A percentile compares a stretch with the other conserved stretches of the same genome.
Evolutionary conservation across 768 basidiomycete species (phyloP).

Genomic region (Pisolithus microcarpus): DNA sequence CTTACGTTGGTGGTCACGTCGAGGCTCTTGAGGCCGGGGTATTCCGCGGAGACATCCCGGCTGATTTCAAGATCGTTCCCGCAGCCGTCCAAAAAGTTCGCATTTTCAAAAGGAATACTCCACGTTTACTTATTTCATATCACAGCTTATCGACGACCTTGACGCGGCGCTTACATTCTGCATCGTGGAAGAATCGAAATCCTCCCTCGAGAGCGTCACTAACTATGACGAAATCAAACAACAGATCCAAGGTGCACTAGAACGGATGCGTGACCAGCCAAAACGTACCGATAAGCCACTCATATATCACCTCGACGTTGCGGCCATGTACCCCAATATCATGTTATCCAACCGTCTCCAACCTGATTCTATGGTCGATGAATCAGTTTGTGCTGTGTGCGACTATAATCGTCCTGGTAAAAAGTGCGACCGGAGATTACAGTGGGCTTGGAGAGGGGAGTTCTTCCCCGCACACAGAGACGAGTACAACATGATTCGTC

Average conservation of each 20-base stretch:
- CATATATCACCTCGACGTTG: slow-evolving; percentile 98
- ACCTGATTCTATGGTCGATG: slow-evolving; percentile 96
- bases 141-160: slow-evolving; percentile 85
- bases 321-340: slow-evolving; percentile 99
- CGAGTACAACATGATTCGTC: slow-evolving; percentile 98
- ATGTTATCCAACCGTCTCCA: slow-evolving; percentile 99
- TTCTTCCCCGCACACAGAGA: slow-evolving; percentile 96
- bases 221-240: slow-evolving; percentile 93
- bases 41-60: slow-evolving; percentile 90
- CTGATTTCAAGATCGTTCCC: slow-evolving; percentile 93
- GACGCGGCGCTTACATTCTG: slow-evolving; percentile 89
- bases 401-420: slow-evolving; percentile 97
- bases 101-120: not conserved
- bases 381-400: slow-evolving; percentile 94
- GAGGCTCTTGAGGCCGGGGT: slow-evolving; percentile 98
- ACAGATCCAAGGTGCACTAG: slow-evolving; percentile 70
- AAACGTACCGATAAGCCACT: slow-evolving; percentile 84
- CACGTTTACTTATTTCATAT: not conserved
- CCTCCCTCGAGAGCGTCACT: slow-evolving; percentile 72
- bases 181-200: slow-evolving; percentile 77
- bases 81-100: slow-evolving; percentile 74
- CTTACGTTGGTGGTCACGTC: slow-evolving; percentile 98
- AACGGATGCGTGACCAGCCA: slow-evolving; percentile 87
- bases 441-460: slow-evolving; percentile 99
- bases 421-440: slow-evolving; percentile 84